Evolutionary conservation across 2,329 filamentous ascomycete species (phyloP).

Genomic region (Pseudogymnoascus verrucosus): DNA sequence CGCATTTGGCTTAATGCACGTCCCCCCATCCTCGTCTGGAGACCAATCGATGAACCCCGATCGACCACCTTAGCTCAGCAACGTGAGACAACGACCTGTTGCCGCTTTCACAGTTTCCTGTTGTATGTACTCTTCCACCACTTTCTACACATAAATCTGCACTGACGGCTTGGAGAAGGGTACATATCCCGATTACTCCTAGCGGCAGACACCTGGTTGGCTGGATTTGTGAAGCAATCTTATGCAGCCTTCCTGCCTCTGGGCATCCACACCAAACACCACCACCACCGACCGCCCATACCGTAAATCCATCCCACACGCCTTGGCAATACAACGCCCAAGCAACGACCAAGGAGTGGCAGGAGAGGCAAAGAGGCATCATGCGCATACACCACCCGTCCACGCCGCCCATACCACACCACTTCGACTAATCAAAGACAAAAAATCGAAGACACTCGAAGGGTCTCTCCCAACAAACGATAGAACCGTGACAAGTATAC

Average conservation of each 20-base stretch:
- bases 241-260: background rate
- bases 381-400: background rate
- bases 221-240: background rate
- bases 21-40: background rate
- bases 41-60: constrained; percentile 6
- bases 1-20: constrained; percentile 7
- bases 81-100: background rate
- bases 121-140: background rate
- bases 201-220: background rate
- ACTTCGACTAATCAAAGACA: background rate
- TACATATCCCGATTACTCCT: background rate
- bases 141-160: background rate
- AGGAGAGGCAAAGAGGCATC: background rate
- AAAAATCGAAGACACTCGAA: background rate
- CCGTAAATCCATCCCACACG: background rate
- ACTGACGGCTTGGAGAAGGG: background rate
- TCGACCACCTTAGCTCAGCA: background rate
- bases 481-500: background rate
- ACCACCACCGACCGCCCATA: background rate
- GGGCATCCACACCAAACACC: background rate
- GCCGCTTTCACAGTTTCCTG: background rate
- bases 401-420: background rate
- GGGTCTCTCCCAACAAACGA: background rate
- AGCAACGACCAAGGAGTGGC: background rate
- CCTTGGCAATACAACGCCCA: background rate